Conservation (phyloP, 2,329 filamentous ascomycete species). For the Phialophora expanda region DNA sequence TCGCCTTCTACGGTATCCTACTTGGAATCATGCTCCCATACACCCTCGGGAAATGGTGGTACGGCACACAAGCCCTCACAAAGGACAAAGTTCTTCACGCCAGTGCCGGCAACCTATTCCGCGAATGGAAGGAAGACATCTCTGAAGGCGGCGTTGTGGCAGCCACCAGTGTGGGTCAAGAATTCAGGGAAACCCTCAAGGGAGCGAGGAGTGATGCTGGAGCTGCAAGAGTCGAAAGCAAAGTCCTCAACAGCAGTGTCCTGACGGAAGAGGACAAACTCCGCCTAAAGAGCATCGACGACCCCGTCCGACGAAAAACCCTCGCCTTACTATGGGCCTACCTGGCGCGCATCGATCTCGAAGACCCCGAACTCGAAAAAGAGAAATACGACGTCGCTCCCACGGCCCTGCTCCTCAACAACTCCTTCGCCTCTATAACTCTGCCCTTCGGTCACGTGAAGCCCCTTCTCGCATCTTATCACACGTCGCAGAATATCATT, state of each 20-base stretch:
- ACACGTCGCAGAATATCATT: slow-evolving; percentile 81
- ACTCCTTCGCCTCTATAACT: slow-evolving; percentile 83
- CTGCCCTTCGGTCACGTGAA: slow-evolving; percentile 84
- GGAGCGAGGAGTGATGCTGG: slow-evolving; percentile 80
- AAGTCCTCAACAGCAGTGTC: slow-evolving; percentile 69
- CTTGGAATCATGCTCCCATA: slow-evolving; percentile 91
- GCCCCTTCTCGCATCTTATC: slow-evolving; percentile 82
- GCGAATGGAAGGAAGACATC: slow-evolving; percentile 84
- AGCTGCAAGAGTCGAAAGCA: slow-evolving; percentile 81
- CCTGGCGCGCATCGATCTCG: slow-evolving; percentile 83
- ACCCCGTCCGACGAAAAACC: slow-evolving; percentile 79
- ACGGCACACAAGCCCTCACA: slow-evolving; percentile 89
- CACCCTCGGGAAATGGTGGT: slow-evolving; percentile 97
- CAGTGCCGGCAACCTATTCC: slow-evolving; percentile 92
- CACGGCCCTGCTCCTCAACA: slow-evolving; percentile 81
- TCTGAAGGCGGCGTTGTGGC: slow-evolving; percentile 78
- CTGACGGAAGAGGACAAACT: slow-evolving; percentile 75
- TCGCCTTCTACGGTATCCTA: slow-evolving; percentile 84
- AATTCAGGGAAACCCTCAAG: slow-evolving; percentile 77
- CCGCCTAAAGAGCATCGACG: slow-evolving; percentile 79
- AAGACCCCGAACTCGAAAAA: slow-evolving; percentile 72
- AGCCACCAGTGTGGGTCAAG: slow-evolving; percentile 82
- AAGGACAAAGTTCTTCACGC: slow-evolving; percentile 93
- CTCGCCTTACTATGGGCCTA: slow-evolving; percentile 94
- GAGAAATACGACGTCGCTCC: slow-evolving; percentile 90